These are phyloP conservation scores for Candida yuanshanica DNA, from an alignment of 805 yeast genomes.

Conservation along the genomic window DNA sequence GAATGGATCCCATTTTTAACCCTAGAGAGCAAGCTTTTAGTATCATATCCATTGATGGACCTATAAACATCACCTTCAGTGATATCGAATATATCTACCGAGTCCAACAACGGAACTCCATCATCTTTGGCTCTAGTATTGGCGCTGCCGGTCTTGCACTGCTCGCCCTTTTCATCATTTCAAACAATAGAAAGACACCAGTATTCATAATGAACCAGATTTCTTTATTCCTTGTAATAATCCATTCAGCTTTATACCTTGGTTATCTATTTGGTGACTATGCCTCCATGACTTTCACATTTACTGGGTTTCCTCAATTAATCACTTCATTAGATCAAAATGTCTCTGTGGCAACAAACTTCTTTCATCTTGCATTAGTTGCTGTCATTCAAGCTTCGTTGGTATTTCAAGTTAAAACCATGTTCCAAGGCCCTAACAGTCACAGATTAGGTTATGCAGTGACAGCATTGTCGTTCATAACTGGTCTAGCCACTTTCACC, in stretches of 20 bases:
- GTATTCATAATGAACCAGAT: slow-evolving; percentile 68
- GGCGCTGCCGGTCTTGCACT: slow-evolving; percentile 49
- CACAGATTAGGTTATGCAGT: slow-evolving; percentile 35
- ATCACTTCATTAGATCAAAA: slow-evolving; percentile 34
- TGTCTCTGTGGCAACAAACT: slow-evolving; percentile 55
- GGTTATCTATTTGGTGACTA: slow-evolving; percentile 49
- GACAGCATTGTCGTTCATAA: slow-evolving; percentile 32
- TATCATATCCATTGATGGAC: slow-evolving; percentile 40
- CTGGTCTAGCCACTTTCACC: slow-evolving; percentile 51
- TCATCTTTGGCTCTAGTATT: slow-evolving; percentile 51
- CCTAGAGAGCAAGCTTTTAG: slow-evolving; percentile 28
- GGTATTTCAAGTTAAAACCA: slow-evolving; percentile 63
- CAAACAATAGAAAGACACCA: slow-evolving; percentile 54
- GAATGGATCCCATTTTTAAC: no score
- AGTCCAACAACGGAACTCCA: slow-evolving; percentile 31
- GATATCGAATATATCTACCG: slow-evolving; percentile 36
- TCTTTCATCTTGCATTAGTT: slow-evolving; percentile 55
- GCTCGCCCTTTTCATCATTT: slow-evolving; percentile 40
- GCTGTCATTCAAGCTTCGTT: slow-evolving; percentile 59
- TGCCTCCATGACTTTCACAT: slow-evolving; percentile 38
- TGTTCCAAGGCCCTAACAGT: slow-evolving; percentile 56
- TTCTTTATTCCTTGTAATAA: slow-evolving; percentile 47
- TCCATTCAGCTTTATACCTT: slow-evolving; percentile 59
- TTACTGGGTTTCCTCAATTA: slow-evolving; percentile 42
- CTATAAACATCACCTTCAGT: slow-evolving; percentile 30